Conservation (phyloP, 305 asterid species). For the Fraxinus xanthoxyloides region DNA sequence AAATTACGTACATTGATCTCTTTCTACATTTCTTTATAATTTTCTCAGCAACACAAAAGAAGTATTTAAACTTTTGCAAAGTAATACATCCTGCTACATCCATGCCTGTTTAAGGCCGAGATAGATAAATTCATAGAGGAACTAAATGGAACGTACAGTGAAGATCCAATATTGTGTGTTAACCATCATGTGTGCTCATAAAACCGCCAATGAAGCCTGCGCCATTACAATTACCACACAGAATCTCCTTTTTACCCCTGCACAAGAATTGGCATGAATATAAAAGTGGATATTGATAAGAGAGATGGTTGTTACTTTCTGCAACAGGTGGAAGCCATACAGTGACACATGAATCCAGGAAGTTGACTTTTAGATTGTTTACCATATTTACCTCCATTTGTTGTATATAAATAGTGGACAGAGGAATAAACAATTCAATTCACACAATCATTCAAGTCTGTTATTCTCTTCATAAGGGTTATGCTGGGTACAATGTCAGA, state of each 20-base stretch:
- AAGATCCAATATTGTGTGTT: slow-evolving; percentile 15
- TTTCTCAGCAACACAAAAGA: not conserved
- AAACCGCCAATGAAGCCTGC: slow-evolving; percentile 93
- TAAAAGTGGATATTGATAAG: not conserved
- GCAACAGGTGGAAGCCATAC: not conserved
- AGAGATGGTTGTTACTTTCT: not conserved
- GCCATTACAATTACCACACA: slow-evolving; percentile 84
- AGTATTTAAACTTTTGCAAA: not conserved
- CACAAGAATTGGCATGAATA: not conserved
- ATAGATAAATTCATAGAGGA: slow-evolving; percentile 16
- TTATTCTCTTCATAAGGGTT: too few relatives aligned
- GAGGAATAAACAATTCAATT: too few relatives aligned
- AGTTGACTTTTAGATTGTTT: too few relatives aligned
- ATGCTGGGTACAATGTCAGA: not conserved
- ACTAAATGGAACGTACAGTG: not conserved
- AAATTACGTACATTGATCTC: not conserved
- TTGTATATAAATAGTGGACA: too few relatives aligned
- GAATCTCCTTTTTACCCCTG: slow-evolving; percentile 81
- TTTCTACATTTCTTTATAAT: not conserved
- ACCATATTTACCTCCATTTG: too few relatives aligned
- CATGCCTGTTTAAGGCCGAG: slow-evolving; percentile 12
- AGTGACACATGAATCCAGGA: not conserved
- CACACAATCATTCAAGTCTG: too few relatives aligned
- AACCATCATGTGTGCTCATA: slow-evolving; percentile 66
- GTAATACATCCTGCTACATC: slow-evolving; percentile 1